Conservation (phyloP, 345 rosid species). For the Triadica sebifera region DNA sequence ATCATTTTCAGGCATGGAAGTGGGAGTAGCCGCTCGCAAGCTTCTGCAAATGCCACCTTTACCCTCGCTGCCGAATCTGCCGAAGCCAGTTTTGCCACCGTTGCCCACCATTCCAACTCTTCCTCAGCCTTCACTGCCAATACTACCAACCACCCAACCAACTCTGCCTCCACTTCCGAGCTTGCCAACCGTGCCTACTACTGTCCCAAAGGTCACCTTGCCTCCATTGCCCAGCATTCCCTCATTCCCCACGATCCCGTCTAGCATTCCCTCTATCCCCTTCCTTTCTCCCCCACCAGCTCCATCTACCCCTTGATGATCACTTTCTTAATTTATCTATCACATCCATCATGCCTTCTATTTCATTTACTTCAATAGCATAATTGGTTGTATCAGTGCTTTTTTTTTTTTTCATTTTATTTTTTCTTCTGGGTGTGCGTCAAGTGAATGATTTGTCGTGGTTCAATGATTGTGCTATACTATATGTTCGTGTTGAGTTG, state of each 20-base stretch:
- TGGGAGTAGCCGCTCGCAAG: constrained; percentile 29
- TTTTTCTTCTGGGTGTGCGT: too few species aligned
- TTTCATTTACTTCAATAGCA: too few species aligned
- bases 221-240: neutral
- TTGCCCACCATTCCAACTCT: neutral
- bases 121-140: neutral
- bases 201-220: neutral
- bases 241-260: too few species aligned
- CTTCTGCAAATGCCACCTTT: constrained; percentile 26
- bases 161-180: neutral
- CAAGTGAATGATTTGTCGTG: too few species aligned
- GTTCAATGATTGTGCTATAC: too few species aligned
- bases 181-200: neutral
- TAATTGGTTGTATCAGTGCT: too few species aligned
- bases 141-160: neutral
- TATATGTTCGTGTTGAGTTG: too few species aligned
- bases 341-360: too few species aligned
- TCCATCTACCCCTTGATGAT: too few species aligned
- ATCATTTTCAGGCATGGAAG: constrained; percentile 17
- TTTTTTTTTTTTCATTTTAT: too few species aligned
- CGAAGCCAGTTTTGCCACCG: constrained; percentile 11
- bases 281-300: neutral
- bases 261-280: neutral
- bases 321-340: too few species aligned
- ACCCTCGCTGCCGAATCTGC: constrained; percentile 9